Evolutionary conservation across 176 grass and related monocot species (phyloP), one percentile per base, ranked within the genome.

Genomic region (Canna indica): DNA sequence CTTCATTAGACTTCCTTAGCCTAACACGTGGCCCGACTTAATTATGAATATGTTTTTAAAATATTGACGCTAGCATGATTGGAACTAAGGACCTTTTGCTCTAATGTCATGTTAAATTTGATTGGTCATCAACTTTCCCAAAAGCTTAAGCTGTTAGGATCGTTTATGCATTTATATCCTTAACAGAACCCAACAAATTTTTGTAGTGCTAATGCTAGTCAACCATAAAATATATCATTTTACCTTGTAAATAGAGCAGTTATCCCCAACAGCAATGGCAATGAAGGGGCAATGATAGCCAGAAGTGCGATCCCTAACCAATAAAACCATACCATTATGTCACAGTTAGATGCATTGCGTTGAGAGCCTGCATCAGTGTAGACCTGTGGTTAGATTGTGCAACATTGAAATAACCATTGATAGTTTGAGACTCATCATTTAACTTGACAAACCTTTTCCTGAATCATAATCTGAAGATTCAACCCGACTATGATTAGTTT

Each of bases 161-260:
- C n/a, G n/a, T n/a, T n/a, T n/a, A n/a, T n/a, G n/a, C n/a, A n/a
- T n/a, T n/a, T n/a, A n/a, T n/a, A n/a, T n/a, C n/a, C n/a, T n/a
- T n/a, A n/a, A n/a, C n/a, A n/a, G 32, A 34, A 63, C 18, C n/a
- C 33, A 65, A n/a, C 7, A n/a, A 38, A 22, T 12, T 36, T 65
- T 65, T 27, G 0, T 16, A 3, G 5, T 20, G 3, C 62, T 36
- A 25, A n/a, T 36, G 22, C 12, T 31, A 65, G 54, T 36, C 31
- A 36, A 52, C 58, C 26, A 33, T n/a, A 65, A 10, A 77, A n/a
- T 70, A 17, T 35, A 44, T 22, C 33, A 68, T 20, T 81, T 75
- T 86, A 96, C 93, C 90, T 97, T 34, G 84, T 66, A 76, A 97
- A 97, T 24, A 97, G 81, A 41, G 88, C 80, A 66, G 93, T 89